Evolutionary conservation across 1,139 yeast species (phyloP).

Genomic region (Candida sojae): DNA sequence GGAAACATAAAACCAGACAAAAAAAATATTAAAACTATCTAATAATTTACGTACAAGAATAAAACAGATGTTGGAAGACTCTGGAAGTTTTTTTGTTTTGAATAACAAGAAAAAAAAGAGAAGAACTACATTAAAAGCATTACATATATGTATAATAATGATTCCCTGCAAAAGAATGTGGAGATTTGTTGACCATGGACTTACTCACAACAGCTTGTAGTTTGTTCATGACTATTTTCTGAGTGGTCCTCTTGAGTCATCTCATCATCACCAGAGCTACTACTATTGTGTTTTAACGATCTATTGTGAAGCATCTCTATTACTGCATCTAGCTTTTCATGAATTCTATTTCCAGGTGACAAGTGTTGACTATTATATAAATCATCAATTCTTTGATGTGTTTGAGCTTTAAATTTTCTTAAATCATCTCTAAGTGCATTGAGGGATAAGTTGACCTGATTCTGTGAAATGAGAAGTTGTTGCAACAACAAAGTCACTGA

Average conservation of each 20-base stretch:
- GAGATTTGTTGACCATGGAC: no score
- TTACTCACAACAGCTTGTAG: constrained; percentile 3
- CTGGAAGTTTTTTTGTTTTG: no score
- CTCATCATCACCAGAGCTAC: constrained; percentile 3
- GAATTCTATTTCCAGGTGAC: not conserved
- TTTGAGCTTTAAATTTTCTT: constrained; percentile 16
- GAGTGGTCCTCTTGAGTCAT: constrained; percentile 3
- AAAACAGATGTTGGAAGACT: not conserved
- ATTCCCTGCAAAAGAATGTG: no score
- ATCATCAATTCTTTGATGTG: constrained; percentile 15
- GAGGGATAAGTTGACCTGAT: constrained; percentile 15
- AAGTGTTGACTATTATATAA: constrained; percentile 6
- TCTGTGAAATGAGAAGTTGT: constrained; percentile 8
- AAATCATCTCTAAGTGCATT: constrained; percentile 18
- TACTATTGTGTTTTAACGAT: not conserved
- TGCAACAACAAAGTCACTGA: constrained; percentile 3
- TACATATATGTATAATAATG: no score
- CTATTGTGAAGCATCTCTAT: constrained; percentile 2
- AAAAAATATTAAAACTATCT: not conserved
- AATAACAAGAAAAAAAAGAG: not conserved
- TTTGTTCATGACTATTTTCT: not conserved
- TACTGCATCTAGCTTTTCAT: constrained; percentile 6
- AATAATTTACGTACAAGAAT: not conserved
- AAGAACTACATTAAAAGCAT: not conserved
- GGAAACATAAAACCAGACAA: not conserved